Base-by-base conservation (phyloP, 1,284 basidiomycete species). In the Coniferiporia weirii region DNA sequence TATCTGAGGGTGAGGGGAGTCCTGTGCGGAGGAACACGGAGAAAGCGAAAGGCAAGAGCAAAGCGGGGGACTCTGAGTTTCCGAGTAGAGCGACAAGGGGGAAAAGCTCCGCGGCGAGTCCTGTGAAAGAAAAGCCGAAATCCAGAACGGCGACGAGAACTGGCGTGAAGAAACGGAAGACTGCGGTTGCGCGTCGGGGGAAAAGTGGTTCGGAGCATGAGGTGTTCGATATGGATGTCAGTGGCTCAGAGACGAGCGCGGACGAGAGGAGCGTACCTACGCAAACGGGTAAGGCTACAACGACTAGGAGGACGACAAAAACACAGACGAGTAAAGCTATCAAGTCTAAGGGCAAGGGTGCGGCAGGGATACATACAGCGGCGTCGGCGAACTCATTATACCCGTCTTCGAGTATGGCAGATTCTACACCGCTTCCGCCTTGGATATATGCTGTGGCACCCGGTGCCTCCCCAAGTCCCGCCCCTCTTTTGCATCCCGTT, bases 341-440 rank as follows among this genome's bases (percentile, higher is more conserved):
- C 10, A 49, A 49, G 19, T 49, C 47, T 2, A 20, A 32, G 27
- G 47, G 19, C 13, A 49, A 12, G 47, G 47, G 12, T 3, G 10
- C 40, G 7, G 17, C 3, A 5, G 27, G 19, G 4, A 13, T 34
- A 4, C 51, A 52, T 32, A 32, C 20, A 6, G 7, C 13, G 51
- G 22, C 51, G 12, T 19, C 17, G 17, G 3, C 3, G 27, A 19
- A 48, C 12, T 48, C 47, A 5, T 6, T 27, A 5, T 5, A 27
- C 27, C 27, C 27, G 27, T 35, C 9, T 17, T 19, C 32, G 64
- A 60, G 27, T 67, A 67, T 46, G 62, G 64, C 17, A 27, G 27
- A 27, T 27, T 27, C 27, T 27, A 27, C 27, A 27, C 5, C 27
- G 27, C 27, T 27, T 27, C 27, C 27, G 5, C 27, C 27, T 27